Evolutionary conservation across 805 yeast species (phyloP), one percentile per base, ranked within the genome.

Genomic region (Sporopachydermia lactativora): DNA sequence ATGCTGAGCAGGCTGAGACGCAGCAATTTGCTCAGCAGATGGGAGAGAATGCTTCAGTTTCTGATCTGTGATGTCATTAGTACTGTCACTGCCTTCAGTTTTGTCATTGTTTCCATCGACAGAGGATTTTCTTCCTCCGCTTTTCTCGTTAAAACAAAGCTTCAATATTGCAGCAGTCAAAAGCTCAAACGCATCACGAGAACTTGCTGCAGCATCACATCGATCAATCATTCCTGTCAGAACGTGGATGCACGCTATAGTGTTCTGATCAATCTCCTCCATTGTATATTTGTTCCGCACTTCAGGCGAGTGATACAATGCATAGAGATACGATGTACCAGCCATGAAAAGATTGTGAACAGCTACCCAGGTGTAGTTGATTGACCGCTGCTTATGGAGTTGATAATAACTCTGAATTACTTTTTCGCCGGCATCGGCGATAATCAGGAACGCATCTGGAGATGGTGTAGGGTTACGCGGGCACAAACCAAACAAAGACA

Each of bases 361-460:
- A 0, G 94, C 92, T 2, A 86, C 88, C 96, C 96, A 86, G 0
- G 95, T 83, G 57, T 82, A 86, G 56, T 84, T 84, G 44, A 85
- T 68, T 38, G 72, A 64, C 49, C 71, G 71, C 18, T 66, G 66
- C n/a, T 62, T 56, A 48, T 70, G 71, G 34, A 86, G 59, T 40
- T 70, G 71, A 39, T 69, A 61, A 54, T 82, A 86, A 19, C 77
- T 69, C 24, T 65, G 60, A 41, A 85, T 77, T 28, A 84, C 70
- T 36, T 77, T 79, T 48, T 70, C 71, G 1, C 92, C 73, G 1
- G 88, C 72, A 17, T 71, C 75, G 6, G 72, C 68, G 8, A 84
- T 73, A 36, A 68, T 66, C 31, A 65, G 49, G 47, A 72, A 71
- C 36, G 83, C 83, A 8, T 66, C 66, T 5, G 60, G 55, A 5